Evolutionary conservation across 768 basidiomycete genomes (phyloP).

Genomic region (Nidularia sp.): DNA sequence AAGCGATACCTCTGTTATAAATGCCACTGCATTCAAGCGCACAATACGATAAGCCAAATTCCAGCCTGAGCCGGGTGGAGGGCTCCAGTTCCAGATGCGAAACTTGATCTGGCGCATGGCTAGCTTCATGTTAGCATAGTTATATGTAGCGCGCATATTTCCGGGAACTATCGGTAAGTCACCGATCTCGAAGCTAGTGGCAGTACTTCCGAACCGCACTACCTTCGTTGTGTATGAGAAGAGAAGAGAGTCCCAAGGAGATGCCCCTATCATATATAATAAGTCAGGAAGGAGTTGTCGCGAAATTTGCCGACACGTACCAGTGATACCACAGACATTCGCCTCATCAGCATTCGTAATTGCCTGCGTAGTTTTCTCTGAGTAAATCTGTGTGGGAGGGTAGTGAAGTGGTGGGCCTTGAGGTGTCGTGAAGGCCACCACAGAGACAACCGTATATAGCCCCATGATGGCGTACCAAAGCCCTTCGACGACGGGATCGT

Average conservation of each 20-base stretch:
- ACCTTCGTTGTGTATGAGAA: conserved; percentile 90
- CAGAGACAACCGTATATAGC: conserved; percentile 43
- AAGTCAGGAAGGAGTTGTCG: too few relatives aligned
- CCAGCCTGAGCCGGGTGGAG: conserved; percentile 62
- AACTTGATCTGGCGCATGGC: conserved; percentile 49
- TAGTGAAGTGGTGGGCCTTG: conserved; percentile 74
- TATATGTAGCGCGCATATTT: conserved; percentile 61
- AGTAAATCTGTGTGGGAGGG: conserved; percentile 70
- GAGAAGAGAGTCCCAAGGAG: conserved; percentile 59
- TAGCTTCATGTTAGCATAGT: conserved; percentile 63
- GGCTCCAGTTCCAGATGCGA: conserved; percentile 52
- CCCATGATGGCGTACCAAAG: conserved; percentile 53
- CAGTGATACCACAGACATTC: conserved; percentile 69
- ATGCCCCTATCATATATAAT: conserved; percentile 36
- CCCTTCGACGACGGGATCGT: conserved; percentile 15
- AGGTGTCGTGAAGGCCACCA: conserved; percentile 48
- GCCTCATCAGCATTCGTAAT: conserved; percentile 61
- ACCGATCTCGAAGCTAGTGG: conserved; percentile 76
- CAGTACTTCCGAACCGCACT: conserved; percentile 74
- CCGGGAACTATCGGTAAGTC: conserved; percentile 82
- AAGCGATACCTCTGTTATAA: conserved; percentile 41
- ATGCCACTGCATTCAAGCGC: conserved; percentile 42
- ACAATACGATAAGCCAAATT: conserved; percentile 57
- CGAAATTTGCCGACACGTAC: conserved; percentile 20
- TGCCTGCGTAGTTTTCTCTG: conserved; percentile 57